These are phyloP conservation scores for Cladorrhinum sp. DNA, from an alignment of 2,329 filamentous ascomycete genomes.

Conservation along the genomic window DNA sequence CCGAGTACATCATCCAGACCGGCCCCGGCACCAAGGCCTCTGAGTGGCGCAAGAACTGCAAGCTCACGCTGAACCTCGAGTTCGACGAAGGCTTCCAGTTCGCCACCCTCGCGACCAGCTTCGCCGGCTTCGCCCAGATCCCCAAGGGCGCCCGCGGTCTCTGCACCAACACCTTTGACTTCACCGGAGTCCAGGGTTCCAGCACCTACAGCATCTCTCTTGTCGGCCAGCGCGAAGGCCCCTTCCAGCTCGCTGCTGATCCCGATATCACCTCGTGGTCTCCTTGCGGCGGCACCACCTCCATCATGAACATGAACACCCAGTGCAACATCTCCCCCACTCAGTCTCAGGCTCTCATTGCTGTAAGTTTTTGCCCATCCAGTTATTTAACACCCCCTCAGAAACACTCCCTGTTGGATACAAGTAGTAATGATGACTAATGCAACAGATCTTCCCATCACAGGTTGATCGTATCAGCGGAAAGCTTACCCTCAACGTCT, in stretches of 20 bases:
- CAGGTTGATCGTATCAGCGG: constrained; percentile 24
- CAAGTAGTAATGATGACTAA: constrained; percentile 2
- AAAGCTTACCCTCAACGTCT: constrained; percentile 21
- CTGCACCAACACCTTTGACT: constrained; percentile 27
- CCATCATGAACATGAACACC: constrained; percentile 17
- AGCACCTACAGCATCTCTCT: constrained; percentile 17
- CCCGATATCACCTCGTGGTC: constrained; percentile 22
- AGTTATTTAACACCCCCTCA: neutral
- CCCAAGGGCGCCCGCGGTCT: constrained; percentile 18
- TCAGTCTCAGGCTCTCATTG: constrained; percentile 15
- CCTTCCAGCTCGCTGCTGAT: constrained; percentile 21
- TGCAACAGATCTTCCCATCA: neutral
- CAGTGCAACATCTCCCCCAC: constrained; percentile 17
- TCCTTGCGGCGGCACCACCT: constrained; percentile 21
- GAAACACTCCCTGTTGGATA: neutral
- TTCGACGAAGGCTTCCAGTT: constrained; percentile 26
- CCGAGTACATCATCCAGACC: constrained; percentile 24
- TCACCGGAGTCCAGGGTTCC: constrained; percentile 21
- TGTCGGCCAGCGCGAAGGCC: constrained; percentile 19
- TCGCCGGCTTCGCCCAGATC: constrained; percentile 25
- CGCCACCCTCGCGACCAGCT: constrained; percentile 21
- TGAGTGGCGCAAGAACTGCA: constrained; percentile 27
- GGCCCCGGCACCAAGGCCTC: constrained; percentile 20
- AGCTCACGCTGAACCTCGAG: constrained; percentile 26
- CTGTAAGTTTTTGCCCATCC: constrained; percentile 11